Base-by-base conservation (phyloP, 108 stramenopile genomes). In the Nitzschia sp. region DNA sequence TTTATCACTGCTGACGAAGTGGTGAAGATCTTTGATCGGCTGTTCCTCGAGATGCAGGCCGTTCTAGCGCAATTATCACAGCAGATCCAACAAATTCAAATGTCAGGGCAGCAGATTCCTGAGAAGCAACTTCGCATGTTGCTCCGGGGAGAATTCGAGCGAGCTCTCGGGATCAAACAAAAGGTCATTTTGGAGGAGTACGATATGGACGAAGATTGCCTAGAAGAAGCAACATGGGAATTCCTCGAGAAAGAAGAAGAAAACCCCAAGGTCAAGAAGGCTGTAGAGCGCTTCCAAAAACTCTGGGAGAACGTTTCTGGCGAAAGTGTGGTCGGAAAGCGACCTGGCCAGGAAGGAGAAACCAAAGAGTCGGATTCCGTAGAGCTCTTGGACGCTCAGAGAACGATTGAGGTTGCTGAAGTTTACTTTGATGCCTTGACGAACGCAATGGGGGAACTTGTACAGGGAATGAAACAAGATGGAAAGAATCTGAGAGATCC, bases 201-300 rank as follows among this genome's bases (percentile, higher is more conserved):
- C 69, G 87, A 89, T 64, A 85, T 95, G 50, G 93, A 95, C 65
- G 84, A 84, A 23, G 93, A 95, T 77, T 95, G 93, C 61, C 63
- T 92, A 56, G 84, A 92, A 72, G 93, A 95, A 81, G 93, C 93
- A 1, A 90, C 89, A 32, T 92, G 90, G 90, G 93, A 95, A 60
- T 90, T 90, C 41, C 58, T 92, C 52, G 78, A 80, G 17, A 64
- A 83, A 3, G 75, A 75, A 47, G 86, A 87, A 9, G 68, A 80
- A 34, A 80, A 80, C 68, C 86, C 88, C 27, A 85, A 85, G 58
- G 90, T 88, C 15, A 85, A 85, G 62, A 73, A 81, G 45, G 76
- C 89, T 6, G 90, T 95, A 28, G 90, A 92, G 38, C 73, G 90
- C 47, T 92, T 95, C 71, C 93, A 95, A 54, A 91, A 86, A 56